A percentile compares a stretch with the other conserved stretches of the same genome.
phyloP scores from a whole-genome alignment of 164 flowering plant species.

The Santalum album region DNA sequence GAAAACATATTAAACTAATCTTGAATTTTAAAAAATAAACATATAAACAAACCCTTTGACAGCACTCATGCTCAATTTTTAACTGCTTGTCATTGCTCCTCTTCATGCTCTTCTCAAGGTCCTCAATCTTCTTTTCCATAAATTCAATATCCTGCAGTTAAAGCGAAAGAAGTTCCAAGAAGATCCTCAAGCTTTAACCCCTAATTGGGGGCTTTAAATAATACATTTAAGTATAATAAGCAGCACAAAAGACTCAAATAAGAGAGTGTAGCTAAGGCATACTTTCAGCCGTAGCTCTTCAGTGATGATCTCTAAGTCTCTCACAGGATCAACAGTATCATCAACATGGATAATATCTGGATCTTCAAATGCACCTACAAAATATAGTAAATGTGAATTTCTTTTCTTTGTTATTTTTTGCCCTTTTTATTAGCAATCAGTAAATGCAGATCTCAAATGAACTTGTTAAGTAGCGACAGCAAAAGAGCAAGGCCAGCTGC shows the following conservation, averaged over 20 bases:
- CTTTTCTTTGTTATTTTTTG: background rate
- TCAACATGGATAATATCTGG: conserved; percentile 98
- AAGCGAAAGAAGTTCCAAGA: too few relatives aligned
- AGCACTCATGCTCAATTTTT: conserved; percentile 79
- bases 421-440: too few relatives aligned
- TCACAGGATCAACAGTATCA: conserved; percentile 88
- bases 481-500: too few relatives aligned
- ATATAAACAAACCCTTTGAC: conserved; percentile 45
- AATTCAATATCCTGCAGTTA: conserved; percentile 75
- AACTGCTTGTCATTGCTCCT: conserved; percentile 98
- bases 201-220: too few relatives aligned
- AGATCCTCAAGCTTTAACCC: too few relatives aligned
- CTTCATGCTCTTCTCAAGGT: conserved; percentile 97
- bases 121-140: conserved; percentile 73
- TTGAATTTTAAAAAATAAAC: background rate
- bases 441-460: too few relatives aligned
- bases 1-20: too few relatives aligned
- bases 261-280: background rate
- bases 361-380: conserved; percentile 95
- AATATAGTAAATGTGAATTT: conserved; percentile 2
- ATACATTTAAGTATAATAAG: background rate
- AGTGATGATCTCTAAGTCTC: conserved; percentile 82
- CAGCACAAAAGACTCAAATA: background rate
- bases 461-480: too few relatives aligned
- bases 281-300: conserved; percentile 87